Evolutionary conservation across 768 basidiomycete species (phyloP).

Genomic region (Chlorophyllum brunneum): DNA sequence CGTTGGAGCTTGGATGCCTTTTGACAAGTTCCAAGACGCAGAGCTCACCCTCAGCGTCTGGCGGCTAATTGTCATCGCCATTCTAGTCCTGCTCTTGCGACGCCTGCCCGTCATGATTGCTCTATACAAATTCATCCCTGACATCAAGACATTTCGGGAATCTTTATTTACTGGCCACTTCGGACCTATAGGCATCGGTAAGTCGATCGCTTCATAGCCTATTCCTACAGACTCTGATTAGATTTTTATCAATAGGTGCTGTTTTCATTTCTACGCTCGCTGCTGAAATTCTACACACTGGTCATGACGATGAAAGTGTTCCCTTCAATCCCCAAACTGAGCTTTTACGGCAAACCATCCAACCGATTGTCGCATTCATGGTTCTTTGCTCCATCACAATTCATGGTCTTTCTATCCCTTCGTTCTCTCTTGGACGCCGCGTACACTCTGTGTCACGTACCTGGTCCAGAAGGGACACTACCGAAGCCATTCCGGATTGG

Average conservation of each 20-base stretch:
- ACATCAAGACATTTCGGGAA: constrained; percentile 91
- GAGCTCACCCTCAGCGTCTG: constrained; percentile 72
- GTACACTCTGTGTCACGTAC: constrained; percentile 91
- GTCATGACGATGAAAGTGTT: constrained; percentile 37
- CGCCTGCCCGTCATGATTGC: constrained; percentile 82
- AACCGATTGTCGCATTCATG: constrained; percentile 94
- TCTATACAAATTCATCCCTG: constrained; percentile 90
- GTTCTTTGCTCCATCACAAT: constrained; percentile 87
- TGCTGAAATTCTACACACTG: constrained; percentile 47
- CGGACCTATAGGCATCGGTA: constrained; percentile 80
- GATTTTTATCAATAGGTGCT: constrained; percentile 48
- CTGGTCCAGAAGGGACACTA: constrained; percentile 72
- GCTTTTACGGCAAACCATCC: constrained; percentile 69
- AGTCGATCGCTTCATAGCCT: constrained; percentile 17
- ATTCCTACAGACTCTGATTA: neutral
- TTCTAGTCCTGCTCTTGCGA: constrained; percentile 78
- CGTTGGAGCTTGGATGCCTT: constrained; percentile 98
- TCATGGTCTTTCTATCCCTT: constrained; percentile 90
- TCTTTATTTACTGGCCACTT: constrained; percentile 96
- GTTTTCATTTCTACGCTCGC: constrained; percentile 92
- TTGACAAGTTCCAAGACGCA: constrained; percentile 67
- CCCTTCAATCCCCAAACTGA: constrained; percentile 43
- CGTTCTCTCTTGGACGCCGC: constrained; percentile 86
- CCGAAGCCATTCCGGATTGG: constrained; percentile 65
- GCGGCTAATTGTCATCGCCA: constrained; percentile 79